phyloP scores from a whole-genome alignment of 2,329 filamentous ascomycete species.

The Nectriaceae sp. region DNA sequence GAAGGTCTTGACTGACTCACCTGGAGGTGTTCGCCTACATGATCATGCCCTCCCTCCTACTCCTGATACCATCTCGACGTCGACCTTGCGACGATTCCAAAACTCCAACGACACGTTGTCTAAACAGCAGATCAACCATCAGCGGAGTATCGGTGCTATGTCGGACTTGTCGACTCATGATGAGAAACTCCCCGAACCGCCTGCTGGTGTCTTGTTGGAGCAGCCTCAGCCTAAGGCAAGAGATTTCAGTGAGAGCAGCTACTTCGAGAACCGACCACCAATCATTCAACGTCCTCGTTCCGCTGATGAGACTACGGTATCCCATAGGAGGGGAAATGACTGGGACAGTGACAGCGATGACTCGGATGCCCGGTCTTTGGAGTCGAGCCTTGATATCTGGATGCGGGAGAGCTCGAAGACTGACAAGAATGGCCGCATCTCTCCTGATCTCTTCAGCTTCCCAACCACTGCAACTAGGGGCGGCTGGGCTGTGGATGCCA shows the following conservation, averaged over 20 bases:
- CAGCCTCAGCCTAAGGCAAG: slow-evolving; percentile 20
- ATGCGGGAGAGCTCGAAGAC: slow-evolving; percentile 55
- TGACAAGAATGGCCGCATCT: slow-evolving; percentile 31
- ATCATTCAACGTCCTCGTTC: slow-evolving; percentile 47
- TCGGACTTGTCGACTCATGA: slow-evolving; percentile 30
- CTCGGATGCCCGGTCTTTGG: slow-evolving; percentile 43
- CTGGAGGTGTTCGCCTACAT: slow-evolving; percentile 40
- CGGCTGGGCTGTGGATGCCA: slow-evolving; percentile 50
- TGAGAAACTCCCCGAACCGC: slow-evolving; percentile 14
- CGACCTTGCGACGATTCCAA: slow-evolving; percentile 52
- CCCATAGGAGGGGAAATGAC: slow-evolving; percentile 40
- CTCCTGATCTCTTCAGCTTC: slow-evolving; percentile 58
- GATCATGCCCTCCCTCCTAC: slow-evolving; percentile 56
- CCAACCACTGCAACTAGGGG: slow-evolving; percentile 39
- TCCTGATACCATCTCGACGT: slow-evolving; percentile 61
- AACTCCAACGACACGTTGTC: slow-evolving; percentile 52
- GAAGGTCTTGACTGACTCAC: slow-evolving; percentile 50
- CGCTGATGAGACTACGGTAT: slow-evolving; percentile 47
- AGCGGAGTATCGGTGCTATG: slow-evolving; percentile 34
- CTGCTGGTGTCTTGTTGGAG: slow-evolving; percentile 17
- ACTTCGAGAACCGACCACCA: slow-evolving; percentile 19
- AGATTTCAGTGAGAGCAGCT: slow-evolving; percentile 21
- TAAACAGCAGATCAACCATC: slow-evolving; percentile 31
- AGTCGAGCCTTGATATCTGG: slow-evolving; percentile 60
- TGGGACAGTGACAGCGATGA: slow-evolving; percentile 48